A percentile compares a stretch with the other conserved stretches of the same genome.
These are phyloP conservation scores for Huntiella savannae DNA, from an alignment of 2,329 filamentous ascomycete species.

Conservation along the genomic window DNA sequence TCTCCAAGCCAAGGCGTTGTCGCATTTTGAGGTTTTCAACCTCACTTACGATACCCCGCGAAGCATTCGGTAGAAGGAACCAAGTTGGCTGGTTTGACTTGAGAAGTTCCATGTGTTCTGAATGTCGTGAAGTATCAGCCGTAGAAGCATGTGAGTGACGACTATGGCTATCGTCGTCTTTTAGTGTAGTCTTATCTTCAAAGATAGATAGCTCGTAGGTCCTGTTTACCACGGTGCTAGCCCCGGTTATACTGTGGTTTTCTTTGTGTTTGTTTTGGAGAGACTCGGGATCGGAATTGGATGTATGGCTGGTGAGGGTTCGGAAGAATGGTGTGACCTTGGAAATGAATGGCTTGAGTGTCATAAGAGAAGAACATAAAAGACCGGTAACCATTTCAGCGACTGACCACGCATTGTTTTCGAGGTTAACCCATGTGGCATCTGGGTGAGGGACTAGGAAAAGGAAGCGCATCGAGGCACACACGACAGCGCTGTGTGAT, in stretches of 20 bases:
- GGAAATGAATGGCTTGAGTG: conserved; percentile 14
- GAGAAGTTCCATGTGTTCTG: too few species aligned
- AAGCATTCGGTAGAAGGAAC: too few species aligned
- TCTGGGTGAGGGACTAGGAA: conserved; percentile 13
- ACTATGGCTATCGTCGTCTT: too few species aligned
- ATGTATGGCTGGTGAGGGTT: neutral
- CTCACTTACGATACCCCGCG: too few species aligned
- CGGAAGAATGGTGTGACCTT: conserved; percentile 14
- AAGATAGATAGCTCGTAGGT: too few species aligned
- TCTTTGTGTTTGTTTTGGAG: too few species aligned
- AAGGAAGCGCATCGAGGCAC: conserved; percentile 14
- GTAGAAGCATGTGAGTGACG: too few species aligned
- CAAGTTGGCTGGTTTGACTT: too few species aligned
- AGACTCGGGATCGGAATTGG: neutral
- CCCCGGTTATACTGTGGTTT: too few species aligned
- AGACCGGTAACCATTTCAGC: conserved; percentile 14
- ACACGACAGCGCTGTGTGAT: conserved; percentile 12
- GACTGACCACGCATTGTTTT: conserved; percentile 14
- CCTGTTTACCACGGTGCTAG: too few species aligned
- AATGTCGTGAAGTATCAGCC: too few species aligned
- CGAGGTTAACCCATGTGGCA: conserved; percentile 14
- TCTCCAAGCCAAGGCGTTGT: conserved; percentile 4
- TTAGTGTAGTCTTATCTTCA: too few species aligned
- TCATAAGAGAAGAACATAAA: conserved; percentile 14
- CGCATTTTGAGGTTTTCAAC: conserved; percentile 3